Percentiles rank a stretch among this genome's conserved stretches.
Conservation (phyloP, 805 yeast species). For the Yarrowia sp. region DNA sequence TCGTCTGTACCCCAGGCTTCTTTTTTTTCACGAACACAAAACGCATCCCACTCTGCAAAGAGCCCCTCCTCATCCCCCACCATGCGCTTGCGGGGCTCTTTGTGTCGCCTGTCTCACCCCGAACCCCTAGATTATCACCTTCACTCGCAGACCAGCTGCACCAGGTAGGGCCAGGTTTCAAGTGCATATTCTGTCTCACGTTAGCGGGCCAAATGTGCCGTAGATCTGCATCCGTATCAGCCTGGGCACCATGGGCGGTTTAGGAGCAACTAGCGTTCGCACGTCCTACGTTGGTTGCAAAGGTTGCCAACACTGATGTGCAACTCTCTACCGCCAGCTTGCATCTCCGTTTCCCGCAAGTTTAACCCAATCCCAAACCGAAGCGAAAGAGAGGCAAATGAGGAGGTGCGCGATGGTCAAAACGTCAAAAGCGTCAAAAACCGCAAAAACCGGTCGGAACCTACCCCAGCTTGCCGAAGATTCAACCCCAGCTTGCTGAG, state of each 20-base stretch:
- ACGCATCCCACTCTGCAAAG: background rate
- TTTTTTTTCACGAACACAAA: background rate
- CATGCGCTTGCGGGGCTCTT: background rate
- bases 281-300: background rate
- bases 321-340: background rate
- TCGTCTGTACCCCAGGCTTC: background rate
- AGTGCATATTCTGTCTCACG: conserved; percentile 15
- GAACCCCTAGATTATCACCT: background rate
- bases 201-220: conserved; percentile 15
- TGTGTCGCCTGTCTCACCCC: conserved; percentile 14
- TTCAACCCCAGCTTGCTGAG: no score
- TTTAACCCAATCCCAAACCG: conserved; percentile 5
- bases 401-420: no score
- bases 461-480: no score
- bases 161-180: conserved; percentile 13
- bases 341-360: conserved; percentile 28
- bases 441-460: no score
- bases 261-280: conserved; percentile 16
- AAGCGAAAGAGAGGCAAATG: background rate
- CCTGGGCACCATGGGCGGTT: background rate
- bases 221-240: conserved; percentile 14
- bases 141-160: conserved; percentile 3
- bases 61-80: conserved; percentile 7
- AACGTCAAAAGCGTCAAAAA: no score
- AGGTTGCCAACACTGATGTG: background rate